phyloP scores from a whole-genome alignment of 2,329 filamentous ascomycete species.

The Fusarium sp. region DNA sequence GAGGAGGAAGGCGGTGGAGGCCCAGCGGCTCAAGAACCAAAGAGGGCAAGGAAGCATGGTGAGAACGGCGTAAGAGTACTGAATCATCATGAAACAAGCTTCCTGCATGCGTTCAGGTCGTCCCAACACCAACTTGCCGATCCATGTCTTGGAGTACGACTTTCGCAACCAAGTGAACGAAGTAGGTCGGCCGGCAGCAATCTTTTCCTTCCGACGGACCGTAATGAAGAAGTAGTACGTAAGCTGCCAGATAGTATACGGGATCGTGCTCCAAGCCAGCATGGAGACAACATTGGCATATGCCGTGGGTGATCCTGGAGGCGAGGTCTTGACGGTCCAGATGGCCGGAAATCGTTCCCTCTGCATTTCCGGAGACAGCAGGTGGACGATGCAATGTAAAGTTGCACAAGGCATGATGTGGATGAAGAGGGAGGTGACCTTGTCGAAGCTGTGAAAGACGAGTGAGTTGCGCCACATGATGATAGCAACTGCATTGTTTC shows the following conservation, averaged over 20 bases:
- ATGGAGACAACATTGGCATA: slow-evolving; percentile 84
- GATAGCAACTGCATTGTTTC: slow-evolving; percentile 97
- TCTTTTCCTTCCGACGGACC: slow-evolving; percentile 93
- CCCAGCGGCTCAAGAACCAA: slow-evolving; percentile 92
- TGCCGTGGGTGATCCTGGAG: slow-evolving; percentile 79
- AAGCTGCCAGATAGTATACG: slow-evolving; percentile 94
- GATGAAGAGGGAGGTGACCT: slow-evolving; percentile 98
- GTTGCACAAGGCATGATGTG: slow-evolving; percentile 99
- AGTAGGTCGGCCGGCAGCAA: slow-evolving; percentile 92
- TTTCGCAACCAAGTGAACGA: slow-evolving; percentile 97
- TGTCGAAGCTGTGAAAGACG: slow-evolving; percentile 98
- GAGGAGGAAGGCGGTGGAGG: slow-evolving; percentile 81
- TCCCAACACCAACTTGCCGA: slow-evolving; percentile 85
- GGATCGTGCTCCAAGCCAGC: slow-evolving; percentile 93
- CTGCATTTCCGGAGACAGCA: slow-evolving; percentile 76
- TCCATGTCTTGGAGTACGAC: slow-evolving; percentile 89
- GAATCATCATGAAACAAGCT: slow-evolving; percentile 93
- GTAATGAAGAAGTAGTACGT: slow-evolving; percentile 96
- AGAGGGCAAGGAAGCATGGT: slow-evolving; percentile 96
- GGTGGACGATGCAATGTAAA: slow-evolving; percentile 91
- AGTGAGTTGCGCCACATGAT: slow-evolving; percentile 99
- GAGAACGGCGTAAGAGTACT: slow-evolving; percentile 88
- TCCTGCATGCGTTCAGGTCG: slow-evolving; percentile 84
- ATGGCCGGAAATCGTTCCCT: slow-evolving; percentile 83
- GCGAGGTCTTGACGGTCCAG: slow-evolving; percentile 79